Base-by-base conservation (phyloP, 768 basidiomycete genomes). In the Psilocybe subaeruginosa region DNA sequence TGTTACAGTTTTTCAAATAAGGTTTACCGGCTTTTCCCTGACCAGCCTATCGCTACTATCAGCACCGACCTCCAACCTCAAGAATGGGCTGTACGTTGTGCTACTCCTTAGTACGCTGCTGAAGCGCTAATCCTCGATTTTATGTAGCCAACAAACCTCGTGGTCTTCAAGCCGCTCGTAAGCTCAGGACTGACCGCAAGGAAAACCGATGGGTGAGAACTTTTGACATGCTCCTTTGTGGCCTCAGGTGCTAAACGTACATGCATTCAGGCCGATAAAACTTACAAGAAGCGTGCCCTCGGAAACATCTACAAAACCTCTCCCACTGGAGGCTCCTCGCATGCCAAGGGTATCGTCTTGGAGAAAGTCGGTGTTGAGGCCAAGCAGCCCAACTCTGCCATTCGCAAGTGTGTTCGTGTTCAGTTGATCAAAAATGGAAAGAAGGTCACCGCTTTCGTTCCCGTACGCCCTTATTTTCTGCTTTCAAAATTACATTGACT, bases 361-460 rank as follows among this genome's bases (percentile, higher is more conserved):
- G 97, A 99, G 82, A 99, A 99, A 85, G 95, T 99, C 73, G 97
- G 97, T 75, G 97, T 99, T 66, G 97, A 99, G 83, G 97, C 97
- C 76, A 99, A 99, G 82, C 97, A 99, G 80, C 97, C 97, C 81
- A 99, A 99, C 87, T 99, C 97, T 75, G 97, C 97, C 77, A 99
- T 99, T 80, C 95, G 97, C 79, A 99, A 99, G 79, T 99, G 97
- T 84, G 97, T 99, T 69, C 95, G 97, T 82, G 97, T 99, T 65
- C 97, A 99, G 74, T 85, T 99, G 69, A 99, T 99, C 79, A 99
- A 99, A 88, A 99, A 99, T 83, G 97, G 97, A 68, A 99, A 99
- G 91, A 99, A 99, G 78, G 97, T 99, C 76, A 99, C 97, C 65
- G 97, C 97, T 73, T 99, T 99, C 90, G 97, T 99, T 43, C 97